Evolutionary conservation across 73 alveolate species (phyloP), one percentile per base, ranked within the genome.

Genomic region (Paramecium tetraurelia): DNA sequence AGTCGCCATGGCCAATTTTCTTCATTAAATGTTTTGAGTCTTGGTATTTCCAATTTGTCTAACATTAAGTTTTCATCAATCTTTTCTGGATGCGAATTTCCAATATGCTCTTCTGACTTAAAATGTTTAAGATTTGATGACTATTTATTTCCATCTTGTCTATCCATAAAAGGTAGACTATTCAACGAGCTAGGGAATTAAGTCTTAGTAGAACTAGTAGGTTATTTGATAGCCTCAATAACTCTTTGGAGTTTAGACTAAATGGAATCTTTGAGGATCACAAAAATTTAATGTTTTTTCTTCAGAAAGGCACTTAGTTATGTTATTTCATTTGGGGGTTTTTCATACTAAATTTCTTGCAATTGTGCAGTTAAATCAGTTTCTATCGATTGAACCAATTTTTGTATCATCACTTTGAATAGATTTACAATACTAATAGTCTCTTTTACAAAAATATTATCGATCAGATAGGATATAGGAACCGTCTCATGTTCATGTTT

Each of bases 1-100:
- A 63, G 14, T 63, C 46, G 27, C 84, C 84, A 63, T 0, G 84
- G 84, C 84, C 84, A 63, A 63, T 63, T 33, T 31, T 63, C 84
- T 63, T 63, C 50, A 63, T 63, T 63, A 63, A 63, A 63, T 63
- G 22, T 22, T 31, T 63, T 27, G 3, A 63, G 46, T 33, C 84
- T 63, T 31, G 16, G 22, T 11, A 63, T 33, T 12, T 31, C 84
- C 12, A 63, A 27, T 33, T 63, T 63, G 29, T 63, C 84, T 12
- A 63, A 14, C 84, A 63, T 63, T 22, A 63, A 24, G 10, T 5
- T 33, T 16, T 63, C 41, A 1, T 63, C 41, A 0, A 63, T 12
- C 3, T 63, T 63, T 10, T 63, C 84, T 16, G 27, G 4, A 18
- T 53, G 7, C n/a, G 31, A 3, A 0, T 4, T 18, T 18, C 69